Conservation (phyloP, 208 protist genomes). For the Trypanosoma vivax region DNA sequence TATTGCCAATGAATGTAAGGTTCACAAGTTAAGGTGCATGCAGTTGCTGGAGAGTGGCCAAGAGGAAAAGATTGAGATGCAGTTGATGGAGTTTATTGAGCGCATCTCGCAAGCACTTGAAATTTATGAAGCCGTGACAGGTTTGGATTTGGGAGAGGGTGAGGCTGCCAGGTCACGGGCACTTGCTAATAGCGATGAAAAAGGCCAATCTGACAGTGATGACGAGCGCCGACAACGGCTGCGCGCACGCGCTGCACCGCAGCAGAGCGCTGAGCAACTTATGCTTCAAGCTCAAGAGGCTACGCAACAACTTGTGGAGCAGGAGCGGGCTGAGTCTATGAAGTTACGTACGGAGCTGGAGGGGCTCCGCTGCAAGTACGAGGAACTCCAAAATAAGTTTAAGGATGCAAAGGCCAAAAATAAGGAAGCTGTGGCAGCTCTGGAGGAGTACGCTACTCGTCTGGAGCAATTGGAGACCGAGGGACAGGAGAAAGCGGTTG, state of each 20-base stretch:
- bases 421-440: slow-evolving; percentile 51
- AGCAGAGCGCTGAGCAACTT: slow-evolving; percentile 36
- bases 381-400: slow-evolving; percentile 88
- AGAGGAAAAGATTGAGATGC: slow-evolving; percentile 53
- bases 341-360: slow-evolving; percentile 66
- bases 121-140: slow-evolving; percentile 85
- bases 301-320: slow-evolving; percentile 62
- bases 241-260: slow-evolving; percentile 28
- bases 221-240: slow-evolving; percentile 54
- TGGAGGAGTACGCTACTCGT: slow-evolving; percentile 63
- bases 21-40: slow-evolving; percentile 78
- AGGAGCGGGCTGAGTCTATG: slow-evolving; percentile 53
- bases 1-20: slow-evolving; percentile 76
- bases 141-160: slow-evolving; percentile 75
- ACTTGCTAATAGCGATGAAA: slow-evolving; percentile 33
- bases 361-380: slow-evolving; percentile 70
- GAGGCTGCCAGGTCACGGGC: slow-evolving; percentile 50
- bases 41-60: slow-evolving; percentile 68
- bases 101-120: slow-evolving; percentile 70
- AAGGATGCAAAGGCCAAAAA: slow-evolving; percentile 89
- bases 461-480: slow-evolving; percentile 43
- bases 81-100: slow-evolving; percentile 85
- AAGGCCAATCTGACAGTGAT: slow-evolving; percentile 62
- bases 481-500: slow-evolving; percentile 16
- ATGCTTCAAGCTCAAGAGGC: slow-evolving; percentile 72